Evolutionary conservation across 805 yeast species (phyloP).

Genomic region (Starmerella bombicola): DNA sequence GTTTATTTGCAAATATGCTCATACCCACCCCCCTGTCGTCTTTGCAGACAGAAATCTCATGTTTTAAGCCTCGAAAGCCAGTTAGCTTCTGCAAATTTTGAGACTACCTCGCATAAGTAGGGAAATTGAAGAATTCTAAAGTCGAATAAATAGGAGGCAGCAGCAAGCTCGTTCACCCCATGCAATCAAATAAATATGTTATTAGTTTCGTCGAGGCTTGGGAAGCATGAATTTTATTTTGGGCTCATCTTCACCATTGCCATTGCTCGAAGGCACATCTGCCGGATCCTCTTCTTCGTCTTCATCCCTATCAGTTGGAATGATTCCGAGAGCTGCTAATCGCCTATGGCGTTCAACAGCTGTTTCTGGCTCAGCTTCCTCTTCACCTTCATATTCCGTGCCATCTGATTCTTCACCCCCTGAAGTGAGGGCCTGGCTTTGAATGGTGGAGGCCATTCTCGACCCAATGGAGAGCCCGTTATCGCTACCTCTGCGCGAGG

Average conservation of each 20-base stretch:
- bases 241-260: conserved; percentile 15
- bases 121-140: too few species aligned
- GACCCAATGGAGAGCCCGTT: conserved; percentile 2
- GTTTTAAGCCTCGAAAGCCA: too few species aligned
- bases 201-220: too few species aligned
- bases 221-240: conserved; percentile 19
- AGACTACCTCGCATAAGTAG: too few species aligned
- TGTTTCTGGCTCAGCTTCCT: conserved; percentile 39
- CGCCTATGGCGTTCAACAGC: conserved; percentile 55
- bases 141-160: too few species aligned
- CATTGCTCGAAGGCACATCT: background rate
- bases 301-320: conserved; percentile 8
- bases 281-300: conserved; percentile 21
- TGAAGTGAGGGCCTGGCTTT: conserved; percentile 9
- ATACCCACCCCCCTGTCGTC: too few species aligned
- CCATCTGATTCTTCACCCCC: conserved; percentile 24
- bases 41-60: too few species aligned
- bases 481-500: conserved; percentile 5
- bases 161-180: too few species aligned
- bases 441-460: background rate
- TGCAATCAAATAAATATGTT: too few species aligned
- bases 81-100: too few species aligned
- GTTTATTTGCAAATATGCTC: too few species aligned
- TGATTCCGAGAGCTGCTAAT: conserved; percentile 32
- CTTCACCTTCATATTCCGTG: conserved; percentile 23